These are phyloP conservation scores for Penicillium paxilli DNA, from an alignment of 495 filamentous ascomycete genomes.

Conservation along the genomic window DNA sequence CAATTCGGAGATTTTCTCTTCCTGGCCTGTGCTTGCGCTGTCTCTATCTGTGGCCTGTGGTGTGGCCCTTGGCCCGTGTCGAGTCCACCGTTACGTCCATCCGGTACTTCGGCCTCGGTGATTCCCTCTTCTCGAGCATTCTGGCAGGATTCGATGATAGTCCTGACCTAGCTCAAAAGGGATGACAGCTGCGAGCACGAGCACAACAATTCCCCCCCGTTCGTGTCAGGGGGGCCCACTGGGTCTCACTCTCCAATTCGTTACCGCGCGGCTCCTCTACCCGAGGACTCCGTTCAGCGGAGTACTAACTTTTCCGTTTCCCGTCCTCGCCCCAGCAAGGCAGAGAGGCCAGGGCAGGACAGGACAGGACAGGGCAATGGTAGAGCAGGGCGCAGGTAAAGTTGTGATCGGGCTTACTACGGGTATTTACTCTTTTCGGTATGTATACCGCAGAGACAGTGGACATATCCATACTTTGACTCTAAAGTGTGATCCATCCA, in stretches of 20 bases:
- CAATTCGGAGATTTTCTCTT: background rate
- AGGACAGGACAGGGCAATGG: no score
- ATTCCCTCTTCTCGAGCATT: background rate
- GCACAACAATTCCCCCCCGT: no score
- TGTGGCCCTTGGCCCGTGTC: no score
- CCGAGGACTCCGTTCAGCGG: slow-evolving; percentile 25
- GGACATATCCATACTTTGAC: no score
- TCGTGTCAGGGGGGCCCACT: background rate
- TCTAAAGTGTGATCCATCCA: no score
- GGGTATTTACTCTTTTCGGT: no score
- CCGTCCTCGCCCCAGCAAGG: background rate
- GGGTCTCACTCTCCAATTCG: slow-evolving; percentile 8
- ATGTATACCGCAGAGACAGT: no score
- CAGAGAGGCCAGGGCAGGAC: no score
- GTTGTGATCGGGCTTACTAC: no score
- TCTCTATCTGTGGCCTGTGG: no score
- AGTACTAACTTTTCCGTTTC: slow-evolving; percentile 17
- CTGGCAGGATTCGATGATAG: no score
- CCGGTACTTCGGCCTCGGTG: background rate
- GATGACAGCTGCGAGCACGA: background rate
- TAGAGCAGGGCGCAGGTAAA: no score
- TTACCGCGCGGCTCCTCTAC: slow-evolving; percentile 27
- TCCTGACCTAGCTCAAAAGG: background rate
- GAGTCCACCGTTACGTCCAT: background rate
- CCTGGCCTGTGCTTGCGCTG: background rate